phyloP scores from a whole-genome alignment of 1,139 yeast genomes.

The Suhomyces coccinellae region DNA sequence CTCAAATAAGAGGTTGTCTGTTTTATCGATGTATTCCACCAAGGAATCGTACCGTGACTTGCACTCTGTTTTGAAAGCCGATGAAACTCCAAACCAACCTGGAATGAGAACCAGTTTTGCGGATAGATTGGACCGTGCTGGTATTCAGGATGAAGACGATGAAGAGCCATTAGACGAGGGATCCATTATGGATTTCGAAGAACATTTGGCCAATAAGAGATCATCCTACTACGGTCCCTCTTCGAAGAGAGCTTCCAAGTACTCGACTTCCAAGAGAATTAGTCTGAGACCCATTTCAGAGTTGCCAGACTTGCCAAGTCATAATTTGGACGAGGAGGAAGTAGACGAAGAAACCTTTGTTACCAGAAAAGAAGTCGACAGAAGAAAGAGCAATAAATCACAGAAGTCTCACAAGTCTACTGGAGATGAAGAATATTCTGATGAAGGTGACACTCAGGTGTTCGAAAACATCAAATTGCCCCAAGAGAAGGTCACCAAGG shows the following conservation, averaged over 20 bases:
- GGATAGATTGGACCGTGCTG: constrained; percentile 44
- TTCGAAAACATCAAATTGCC: constrained; percentile 51
- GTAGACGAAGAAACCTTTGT: constrained; percentile 36
- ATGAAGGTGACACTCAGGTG: constrained; percentile 28
- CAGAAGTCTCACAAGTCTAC: constrained; percentile 10
- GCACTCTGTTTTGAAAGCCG: constrained; percentile 48
- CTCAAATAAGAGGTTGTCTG: constrained; percentile 67
- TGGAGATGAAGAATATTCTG: constrained; percentile 22
- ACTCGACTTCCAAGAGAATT: constrained; percentile 23
- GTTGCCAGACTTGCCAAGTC: constrained; percentile 34
- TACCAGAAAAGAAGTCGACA: constrained; percentile 31
- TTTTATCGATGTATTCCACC: constrained; percentile 68
- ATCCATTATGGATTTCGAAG: constrained; percentile 46
- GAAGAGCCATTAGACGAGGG: constrained; percentile 40
- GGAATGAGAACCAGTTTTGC: constrained; percentile 46
- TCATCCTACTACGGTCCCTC: constrained; percentile 34
- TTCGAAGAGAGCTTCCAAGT: constrained; percentile 22
- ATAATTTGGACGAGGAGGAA: constrained; percentile 10
- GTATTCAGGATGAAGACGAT: constrained; percentile 30
- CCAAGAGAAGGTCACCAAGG: constrained; percentile 21
- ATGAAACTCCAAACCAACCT: constrained; percentile 26
- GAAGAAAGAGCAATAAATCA: constrained; percentile 17
- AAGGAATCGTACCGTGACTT: constrained; percentile 64
- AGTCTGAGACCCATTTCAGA: constrained; percentile 33
- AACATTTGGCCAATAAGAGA: constrained; percentile 43